phyloP scores from a whole-genome alignment of 441 rosid genomes.

The Pelargonium fulgidum region DNA sequence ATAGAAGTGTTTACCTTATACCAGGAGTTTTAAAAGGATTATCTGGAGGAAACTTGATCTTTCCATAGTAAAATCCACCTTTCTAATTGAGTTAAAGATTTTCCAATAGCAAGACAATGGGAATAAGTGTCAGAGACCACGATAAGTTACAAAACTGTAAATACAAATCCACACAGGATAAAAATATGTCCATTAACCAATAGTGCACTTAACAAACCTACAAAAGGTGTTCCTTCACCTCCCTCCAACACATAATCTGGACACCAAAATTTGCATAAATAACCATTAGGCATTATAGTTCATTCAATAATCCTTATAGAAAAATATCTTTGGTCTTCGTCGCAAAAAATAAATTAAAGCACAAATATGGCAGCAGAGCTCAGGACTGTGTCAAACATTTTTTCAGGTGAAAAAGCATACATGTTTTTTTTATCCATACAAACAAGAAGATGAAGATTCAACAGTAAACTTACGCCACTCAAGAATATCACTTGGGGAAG shows the following conservation, averaged over 20 bases:
- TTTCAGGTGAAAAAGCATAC: background rate
- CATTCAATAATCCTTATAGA: background rate
- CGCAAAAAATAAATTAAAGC: background rate
- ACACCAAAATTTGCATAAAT: slow-evolving; percentile 21
- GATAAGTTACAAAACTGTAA: slow-evolving; percentile 18
- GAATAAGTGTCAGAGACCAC: background rate
- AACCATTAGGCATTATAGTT: background rate
- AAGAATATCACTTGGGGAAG: slow-evolving; percentile 85
- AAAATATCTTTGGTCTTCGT: background rate
- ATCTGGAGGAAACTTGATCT: slow-evolving; percentile 94
- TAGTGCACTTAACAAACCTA: slow-evolving; percentile 41
- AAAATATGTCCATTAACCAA: background rate
- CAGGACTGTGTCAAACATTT: background rate
- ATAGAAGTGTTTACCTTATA: slow-evolving; percentile 48
- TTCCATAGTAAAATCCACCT: slow-evolving; percentile 92
- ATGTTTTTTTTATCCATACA: background rate
- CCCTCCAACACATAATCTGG: slow-evolving; percentile 97
- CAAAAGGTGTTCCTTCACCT: slow-evolving; percentile 92
- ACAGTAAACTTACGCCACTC: slow-evolving; percentile 84
- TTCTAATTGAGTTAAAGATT: slow-evolving; percentile 19
- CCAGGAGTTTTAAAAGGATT: slow-evolving; percentile 98
- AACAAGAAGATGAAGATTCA: slow-evolving; percentile 3
- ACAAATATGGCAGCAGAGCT: background rate
- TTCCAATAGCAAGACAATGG: background rate
- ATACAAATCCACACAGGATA: slow-evolving; percentile 12